Evolutionary conservation across 1,284 basidiomycete species (phyloP), one percentile per base, ranked within the genome.

Genomic region (Puccinia horiana): DNA sequence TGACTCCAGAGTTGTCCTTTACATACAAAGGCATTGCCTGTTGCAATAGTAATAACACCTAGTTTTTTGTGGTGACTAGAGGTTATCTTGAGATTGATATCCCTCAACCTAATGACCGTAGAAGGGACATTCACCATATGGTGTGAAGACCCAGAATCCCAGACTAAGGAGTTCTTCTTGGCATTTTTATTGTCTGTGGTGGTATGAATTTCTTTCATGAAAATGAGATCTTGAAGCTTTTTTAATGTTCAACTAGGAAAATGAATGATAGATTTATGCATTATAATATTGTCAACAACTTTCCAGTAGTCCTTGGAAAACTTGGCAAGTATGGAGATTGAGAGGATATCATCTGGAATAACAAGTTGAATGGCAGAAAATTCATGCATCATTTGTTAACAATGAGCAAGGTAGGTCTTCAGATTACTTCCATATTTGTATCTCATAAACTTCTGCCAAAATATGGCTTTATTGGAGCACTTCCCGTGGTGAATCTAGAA

Each of bases 241-340:
- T 35, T 35, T 8, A 63, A 26, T 11, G 61, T 63, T 11, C 61
- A 6, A 63, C 61, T 63, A 11, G 61, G 61, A 63, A 35, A 37
- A 20, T 16, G 20, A 6, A 63, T 63, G 5, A 63, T 63, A 5
- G 61, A 63, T 35, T 63, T n/a, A 20, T 63, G 14, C 61, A 63
- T 63, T 11, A 63, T 63, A 14, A 63, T 32, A 20, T 63, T 63
- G 35, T 63, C 61, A 26, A 63, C 61, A 14, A 63, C 61, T 5
- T 63, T 63, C 61, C 61, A 63, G 12, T 35, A 63, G 61, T 63
- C 61, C 32, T 37, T 63, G n/a, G 61, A 63, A 2, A 63, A 37
- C 32, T 63, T 63, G 14, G 61, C 61, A 5, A 63, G 35, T 11
- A 63, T 67, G 4, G 40, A 67, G 8, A 67, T 67, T 2, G 63